phyloP scores from a whole-genome alignment of 169 alveolate species.

The Eimeria praecox region DNA sequence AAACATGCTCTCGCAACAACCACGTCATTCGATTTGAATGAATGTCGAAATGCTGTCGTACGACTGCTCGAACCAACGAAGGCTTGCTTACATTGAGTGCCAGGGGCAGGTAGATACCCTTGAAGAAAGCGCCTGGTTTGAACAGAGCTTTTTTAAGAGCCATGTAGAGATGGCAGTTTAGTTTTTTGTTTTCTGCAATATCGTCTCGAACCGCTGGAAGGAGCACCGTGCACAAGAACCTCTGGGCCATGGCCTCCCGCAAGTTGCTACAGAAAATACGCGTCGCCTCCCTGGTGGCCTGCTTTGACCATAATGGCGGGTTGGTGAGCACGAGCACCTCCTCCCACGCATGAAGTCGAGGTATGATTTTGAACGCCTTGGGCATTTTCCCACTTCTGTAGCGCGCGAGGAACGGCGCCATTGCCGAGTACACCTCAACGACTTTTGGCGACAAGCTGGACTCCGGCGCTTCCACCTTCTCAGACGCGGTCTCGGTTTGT shows the following conservation, averaged over 20 bases:
- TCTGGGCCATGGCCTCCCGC: conserved; percentile 87
- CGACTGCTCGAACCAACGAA: not conserved
- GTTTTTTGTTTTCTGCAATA: conserved; percentile 89
- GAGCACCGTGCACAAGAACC: conserved; percentile 87
- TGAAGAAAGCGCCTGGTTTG: conserved; percentile 97
- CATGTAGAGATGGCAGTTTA: conserved; percentile 94
- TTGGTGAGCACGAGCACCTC: conserved; percentile 93
- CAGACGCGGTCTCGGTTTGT: not conserved
- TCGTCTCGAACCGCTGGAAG: conserved; percentile 93
- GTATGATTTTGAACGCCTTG: conserved; percentile 94
- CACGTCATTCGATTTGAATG: too few species aligned
- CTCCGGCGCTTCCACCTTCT: conserved; percentile 29
- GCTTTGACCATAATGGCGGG: conserved; percentile 96
- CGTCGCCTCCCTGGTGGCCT: conserved; percentile 94
- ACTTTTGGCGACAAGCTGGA: conserved; percentile 76
- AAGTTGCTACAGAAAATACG: conserved; percentile 92
- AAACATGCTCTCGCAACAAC: not conserved
- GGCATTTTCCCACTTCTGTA: conserved; percentile 96
- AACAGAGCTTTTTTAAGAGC: conserved; percentile 93
- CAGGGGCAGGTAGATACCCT: conserved; percentile 95
- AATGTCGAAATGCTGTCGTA: too few species aligned
- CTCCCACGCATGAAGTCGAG: conserved; percentile 96
- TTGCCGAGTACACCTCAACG: conserved; percentile 81
- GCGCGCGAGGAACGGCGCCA: conserved; percentile 88
- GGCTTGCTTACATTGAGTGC: conserved; percentile 75